Conservation (phyloP, 768 basidiomycete genomes). For the Pleurotus ostreatus region DNA sequence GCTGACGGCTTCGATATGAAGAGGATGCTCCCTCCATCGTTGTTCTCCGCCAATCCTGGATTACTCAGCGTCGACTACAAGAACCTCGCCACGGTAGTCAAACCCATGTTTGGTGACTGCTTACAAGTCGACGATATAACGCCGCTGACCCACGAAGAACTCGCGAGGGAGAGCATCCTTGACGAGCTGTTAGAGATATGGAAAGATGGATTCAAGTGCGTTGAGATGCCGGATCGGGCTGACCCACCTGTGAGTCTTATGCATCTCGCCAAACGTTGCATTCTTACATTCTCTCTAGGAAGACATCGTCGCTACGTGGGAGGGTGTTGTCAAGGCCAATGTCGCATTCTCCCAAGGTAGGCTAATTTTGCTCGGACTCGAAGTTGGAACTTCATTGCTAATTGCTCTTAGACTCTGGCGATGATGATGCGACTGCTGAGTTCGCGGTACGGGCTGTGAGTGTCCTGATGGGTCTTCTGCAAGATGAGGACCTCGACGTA, state of each 20-base stretch:
- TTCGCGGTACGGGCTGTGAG: conserved; percentile 37
- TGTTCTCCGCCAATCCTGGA: conserved; percentile 57
- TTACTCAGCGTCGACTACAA: conserved; percentile 51
- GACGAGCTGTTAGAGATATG: conserved; percentile 49
- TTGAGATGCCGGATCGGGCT: conserved; percentile 42
- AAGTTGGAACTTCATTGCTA: conserved; percentile 2
- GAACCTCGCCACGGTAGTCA: conserved; percentile 41
- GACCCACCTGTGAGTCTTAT: conserved; percentile 45
- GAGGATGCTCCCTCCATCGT: conserved; percentile 44
- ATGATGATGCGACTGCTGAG: conserved; percentile 31
- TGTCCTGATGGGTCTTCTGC: conserved; percentile 45
- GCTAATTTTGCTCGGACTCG: conserved; percentile 6
- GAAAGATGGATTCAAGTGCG: conserved; percentile 38
- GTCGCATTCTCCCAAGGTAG: conserved; percentile 43
- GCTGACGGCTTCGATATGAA: conserved; percentile 40
- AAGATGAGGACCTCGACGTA: conserved; percentile 43
- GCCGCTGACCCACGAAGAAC: conserved; percentile 53
- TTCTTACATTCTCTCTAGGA: conserved; percentile 21
- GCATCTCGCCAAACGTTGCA: neutral
- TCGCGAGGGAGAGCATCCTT: conserved; percentile 50
- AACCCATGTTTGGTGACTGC: conserved; percentile 50
- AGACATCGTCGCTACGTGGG: conserved; percentile 54
- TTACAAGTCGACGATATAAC: conserved; percentile 51
- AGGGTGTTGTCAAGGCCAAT: conserved; percentile 48
- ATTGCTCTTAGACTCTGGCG: conserved; percentile 34